A percentile compares a stretch with the other conserved stretches of the same genome.
Conservation (phyloP, 1,139 yeast species). For the Chernovozyma aurita region DNA sequence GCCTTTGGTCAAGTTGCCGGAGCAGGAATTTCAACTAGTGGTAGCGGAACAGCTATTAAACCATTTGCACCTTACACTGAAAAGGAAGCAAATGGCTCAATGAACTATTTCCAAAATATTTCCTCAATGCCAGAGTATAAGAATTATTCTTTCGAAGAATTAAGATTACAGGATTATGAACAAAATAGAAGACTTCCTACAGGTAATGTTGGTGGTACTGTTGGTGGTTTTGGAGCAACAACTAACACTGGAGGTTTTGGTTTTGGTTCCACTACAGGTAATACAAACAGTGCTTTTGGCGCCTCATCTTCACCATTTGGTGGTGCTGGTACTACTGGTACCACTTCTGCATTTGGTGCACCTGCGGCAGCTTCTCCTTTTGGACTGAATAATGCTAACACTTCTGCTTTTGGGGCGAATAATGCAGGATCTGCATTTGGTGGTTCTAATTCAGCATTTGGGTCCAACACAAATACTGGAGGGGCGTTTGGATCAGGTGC, state of each 20-base stretch:
- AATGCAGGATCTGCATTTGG: constrained; percentile 12
- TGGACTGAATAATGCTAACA: constrained; percentile 15
- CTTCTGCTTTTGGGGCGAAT: constrained; percentile 22
- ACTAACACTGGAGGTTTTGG: constrained; percentile 14
- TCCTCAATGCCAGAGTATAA: constrained; percentile 88
- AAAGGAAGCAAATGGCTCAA: constrained; percentile 62
- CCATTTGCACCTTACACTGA: constrained; percentile 67
- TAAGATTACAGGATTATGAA: constrained; percentile 83
- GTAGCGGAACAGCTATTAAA: constrained; percentile 71
- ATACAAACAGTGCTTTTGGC: constrained; percentile 8
- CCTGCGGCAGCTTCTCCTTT: constrained; percentile 24
- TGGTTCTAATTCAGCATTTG: constrained; percentile 12
- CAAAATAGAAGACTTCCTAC: constrained; percentile 55
- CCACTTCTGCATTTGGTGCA: constrained; percentile 25
- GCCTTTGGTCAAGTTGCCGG: constrained; percentile 17
- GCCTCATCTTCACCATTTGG: constrained; percentile 19
- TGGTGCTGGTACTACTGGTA: constrained; percentile 11
- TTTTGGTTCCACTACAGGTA: constrained; percentile 8
- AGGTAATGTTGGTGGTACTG: constrained; percentile 20
- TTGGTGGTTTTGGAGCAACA: constrained; percentile 18
- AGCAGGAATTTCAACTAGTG: constrained; percentile 35
- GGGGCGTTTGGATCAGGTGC: constrained; percentile 13
- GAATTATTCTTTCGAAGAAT: constrained; percentile 79
- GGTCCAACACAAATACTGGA: constrained; percentile 9
- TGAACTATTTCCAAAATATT: constrained; percentile 67